These are phyloP conservation scores for Jacaranda mimosifolia DNA, from an alignment of 257 asterid genomes.

Conservation along the genomic window DNA sequence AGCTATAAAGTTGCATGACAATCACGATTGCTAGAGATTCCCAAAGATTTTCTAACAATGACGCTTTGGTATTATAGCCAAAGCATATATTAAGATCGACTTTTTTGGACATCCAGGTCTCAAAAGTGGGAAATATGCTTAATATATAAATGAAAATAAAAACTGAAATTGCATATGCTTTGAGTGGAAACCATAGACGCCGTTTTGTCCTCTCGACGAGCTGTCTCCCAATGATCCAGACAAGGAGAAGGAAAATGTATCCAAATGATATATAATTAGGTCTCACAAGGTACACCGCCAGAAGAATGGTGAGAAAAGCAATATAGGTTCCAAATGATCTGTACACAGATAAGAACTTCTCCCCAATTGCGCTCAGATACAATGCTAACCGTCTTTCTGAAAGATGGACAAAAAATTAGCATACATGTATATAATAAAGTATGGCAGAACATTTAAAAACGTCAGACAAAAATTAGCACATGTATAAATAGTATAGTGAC, in stretches of 20 bases:
- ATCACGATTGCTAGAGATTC: conserved; percentile 88
- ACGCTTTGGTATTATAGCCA: conserved; percentile 78
- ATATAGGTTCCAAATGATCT: conserved; percentile 95
- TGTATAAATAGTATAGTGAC: not conserved
- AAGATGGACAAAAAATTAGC: conserved; percentile 45
- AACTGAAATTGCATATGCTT: conserved; percentile 78
- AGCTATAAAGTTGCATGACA: conserved; percentile 99
- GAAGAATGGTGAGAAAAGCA: conserved; percentile 89
- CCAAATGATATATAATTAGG: conserved; percentile 93
- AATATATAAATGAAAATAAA: conserved; percentile 75
- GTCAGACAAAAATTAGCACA: conserved; percentile 31
- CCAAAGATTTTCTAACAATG: conserved; percentile 80
- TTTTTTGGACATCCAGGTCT: conserved; percentile 79
- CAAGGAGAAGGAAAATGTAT: conserved; percentile 87
- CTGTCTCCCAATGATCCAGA: conserved; percentile 97
- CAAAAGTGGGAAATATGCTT: conserved; percentile 84
- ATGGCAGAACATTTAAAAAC: not conserved
- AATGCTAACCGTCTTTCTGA: conserved; percentile 91
- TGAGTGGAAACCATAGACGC: conserved; percentile 96
- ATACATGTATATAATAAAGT: not conserved
- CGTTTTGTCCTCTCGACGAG: conserved; percentile 83
- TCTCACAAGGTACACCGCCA: conserved; percentile 83
- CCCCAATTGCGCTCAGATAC: conserved; percentile 90
- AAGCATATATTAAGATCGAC: conserved; percentile 66
- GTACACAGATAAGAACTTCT: conserved; percentile 79